phyloP scores from a whole-genome alignment of 345 rosid genomes.

The Rhodamnia rubescens region DNA sequence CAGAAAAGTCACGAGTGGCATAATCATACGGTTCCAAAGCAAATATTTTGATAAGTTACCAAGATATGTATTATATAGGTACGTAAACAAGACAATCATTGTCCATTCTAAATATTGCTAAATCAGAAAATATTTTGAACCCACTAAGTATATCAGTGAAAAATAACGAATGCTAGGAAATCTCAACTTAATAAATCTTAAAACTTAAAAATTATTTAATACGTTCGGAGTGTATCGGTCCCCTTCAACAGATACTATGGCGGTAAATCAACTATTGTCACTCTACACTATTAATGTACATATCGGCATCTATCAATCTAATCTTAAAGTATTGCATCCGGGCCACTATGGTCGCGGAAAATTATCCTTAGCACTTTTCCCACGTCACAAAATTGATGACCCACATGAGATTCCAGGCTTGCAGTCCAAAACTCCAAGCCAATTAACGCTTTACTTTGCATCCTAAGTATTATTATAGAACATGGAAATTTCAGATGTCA shows the following conservation, averaged over 20 bases:
- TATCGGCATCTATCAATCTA: neutral
- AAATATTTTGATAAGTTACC: neutral
- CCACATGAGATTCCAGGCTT: too few species aligned
- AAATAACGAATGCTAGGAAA: too few species aligned
- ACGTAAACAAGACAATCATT: neutral
- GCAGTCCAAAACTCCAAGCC: too few species aligned
- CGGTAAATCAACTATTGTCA: neutral
- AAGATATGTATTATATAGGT: fast-evolving
- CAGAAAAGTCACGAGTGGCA: neutral
- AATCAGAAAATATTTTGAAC: neutral
- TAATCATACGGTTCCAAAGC: neutral
- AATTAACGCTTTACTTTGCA: too few species aligned
- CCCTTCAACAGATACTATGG: neutral
- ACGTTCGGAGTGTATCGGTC: too few species aligned
- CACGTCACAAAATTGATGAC: too few species aligned
- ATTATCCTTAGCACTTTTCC: neutral
- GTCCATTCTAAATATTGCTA: fast-evolving
- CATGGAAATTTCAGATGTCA: too few species aligned
- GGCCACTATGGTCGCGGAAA: neutral
- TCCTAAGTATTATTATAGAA: too few species aligned
- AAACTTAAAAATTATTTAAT: too few species aligned
- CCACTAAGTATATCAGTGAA: too few species aligned
- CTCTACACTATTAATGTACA: neutral
- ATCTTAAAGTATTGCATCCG: neutral
- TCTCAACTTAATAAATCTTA: too few species aligned